Evolutionary conservation across 768 basidiomycete species (phyloP), one percentile per base, ranked within the genome.

Genomic region (Mycena galericulata): DNA sequence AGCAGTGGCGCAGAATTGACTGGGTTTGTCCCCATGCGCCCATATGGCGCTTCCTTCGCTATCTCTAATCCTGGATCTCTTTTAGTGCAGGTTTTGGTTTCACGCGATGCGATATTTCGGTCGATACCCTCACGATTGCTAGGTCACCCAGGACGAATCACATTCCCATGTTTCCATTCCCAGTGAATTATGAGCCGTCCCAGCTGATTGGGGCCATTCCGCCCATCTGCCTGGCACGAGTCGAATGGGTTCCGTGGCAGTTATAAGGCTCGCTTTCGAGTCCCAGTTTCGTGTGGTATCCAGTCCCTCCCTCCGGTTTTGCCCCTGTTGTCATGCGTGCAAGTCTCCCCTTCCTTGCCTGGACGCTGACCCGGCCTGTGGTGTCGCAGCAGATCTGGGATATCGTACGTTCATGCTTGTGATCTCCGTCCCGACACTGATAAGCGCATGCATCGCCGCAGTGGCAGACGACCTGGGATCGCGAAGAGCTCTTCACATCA

Each of bases 371-470:
- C 47, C 58, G 74, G 36, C 59, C 67, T 15, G 79, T 69, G 30
- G 76, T 78, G 41, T 83, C 83, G 20, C 88, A 88, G 70, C 86
- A 88, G 62, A 88, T 89, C 64, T 86, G 80, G 79, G 87, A 87
- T 63, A 81, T 87, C 38, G 87, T 88, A 69, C 61, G 86, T 78
- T 2, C 18, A 20, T 8, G 1, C 34, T 8, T 15, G n/a, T 9
- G 15, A 41, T 27, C n/a, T 60, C 34, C 10, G 29, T 46, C 29
- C 58, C 47, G 24, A 55, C 24, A 43, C 68, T 67, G 29, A 67
- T 57, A 40, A n/a, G 22, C 30, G 34, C 20, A 34, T 24, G 22
- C 65, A 26, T 26, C 17, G 62, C 45, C 20, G 22, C 60, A 64
- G 54, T 65, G 64, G 64, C 64, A 65, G 54, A 66, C 65, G 12